phyloP scores from a whole-genome alignment of 2,329 filamentous ascomycete genomes.

The Aureobasidium vineae region DNA sequence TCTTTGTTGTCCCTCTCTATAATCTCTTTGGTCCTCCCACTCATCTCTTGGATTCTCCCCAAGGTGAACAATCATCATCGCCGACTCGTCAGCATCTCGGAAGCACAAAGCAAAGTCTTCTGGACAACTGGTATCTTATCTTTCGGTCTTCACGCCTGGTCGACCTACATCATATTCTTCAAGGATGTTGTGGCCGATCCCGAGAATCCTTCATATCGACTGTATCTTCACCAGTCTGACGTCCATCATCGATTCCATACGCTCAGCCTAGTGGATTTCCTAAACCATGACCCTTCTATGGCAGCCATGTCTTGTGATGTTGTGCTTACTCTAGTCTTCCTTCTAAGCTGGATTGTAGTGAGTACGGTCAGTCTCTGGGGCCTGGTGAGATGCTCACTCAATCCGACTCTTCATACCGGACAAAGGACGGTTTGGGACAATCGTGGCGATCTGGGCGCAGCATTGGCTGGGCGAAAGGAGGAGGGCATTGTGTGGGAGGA shows the following conservation, averaged over 20 bases:
- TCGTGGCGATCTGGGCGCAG: not conserved
- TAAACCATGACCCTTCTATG: constrained; percentile 54
- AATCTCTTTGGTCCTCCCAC: not conserved
- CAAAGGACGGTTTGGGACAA: constrained; percentile 7
- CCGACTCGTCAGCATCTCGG: not conserved
- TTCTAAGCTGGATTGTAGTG: not conserved
- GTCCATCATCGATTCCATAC: constrained; percentile 32
- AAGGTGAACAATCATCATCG: not conserved
- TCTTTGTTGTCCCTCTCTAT: not conserved
- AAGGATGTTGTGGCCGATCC: not conserved
- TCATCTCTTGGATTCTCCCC: not conserved
- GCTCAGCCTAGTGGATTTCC: constrained; percentile 40
- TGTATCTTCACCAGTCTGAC: not conserved
- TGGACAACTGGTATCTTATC: not conserved
- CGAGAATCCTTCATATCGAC: not conserved
- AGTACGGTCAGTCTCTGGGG: not conserved
- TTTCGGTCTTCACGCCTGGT: not conserved
- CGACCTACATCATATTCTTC: not conserved
- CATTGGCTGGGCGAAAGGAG: not conserved
- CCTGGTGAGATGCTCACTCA: not conserved
- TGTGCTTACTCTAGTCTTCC: not conserved
- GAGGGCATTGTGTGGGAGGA: not conserved
- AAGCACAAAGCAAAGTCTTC: constrained; percentile 11
- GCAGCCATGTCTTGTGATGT: constrained; percentile 58
- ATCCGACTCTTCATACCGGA: not conserved